phyloP scores from a whole-genome alignment of 441 rosid species.

The Biscutella laevigata region DNA sequence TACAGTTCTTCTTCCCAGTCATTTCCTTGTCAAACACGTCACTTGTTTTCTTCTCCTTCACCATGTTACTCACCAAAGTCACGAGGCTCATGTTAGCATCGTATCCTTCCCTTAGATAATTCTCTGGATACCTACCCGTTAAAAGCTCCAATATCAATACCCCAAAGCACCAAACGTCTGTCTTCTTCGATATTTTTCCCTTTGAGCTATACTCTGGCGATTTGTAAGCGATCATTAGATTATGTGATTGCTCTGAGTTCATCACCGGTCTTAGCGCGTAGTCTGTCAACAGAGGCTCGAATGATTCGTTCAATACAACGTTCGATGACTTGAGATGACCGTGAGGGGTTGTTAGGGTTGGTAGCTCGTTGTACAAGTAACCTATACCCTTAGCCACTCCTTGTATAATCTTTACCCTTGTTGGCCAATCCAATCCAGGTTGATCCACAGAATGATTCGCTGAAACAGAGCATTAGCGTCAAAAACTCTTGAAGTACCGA shows the following conservation, averaged over 20 bases:
- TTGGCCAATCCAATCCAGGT: conserved; percentile 63
- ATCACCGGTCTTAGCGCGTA: conserved; percentile 63
- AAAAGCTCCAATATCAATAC: conserved; percentile 65
- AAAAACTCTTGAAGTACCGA: not conserved
- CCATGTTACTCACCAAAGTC: conserved; percentile 60
- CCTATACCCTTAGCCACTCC: conserved; percentile 69
- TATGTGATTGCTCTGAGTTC: conserved; percentile 60
- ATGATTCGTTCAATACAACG: conserved; percentile 50
- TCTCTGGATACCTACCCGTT: conserved; percentile 68
- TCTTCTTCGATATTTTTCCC: conserved; percentile 45
- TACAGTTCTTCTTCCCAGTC: conserved; percentile 40
- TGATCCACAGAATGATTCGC: conserved; percentile 48
- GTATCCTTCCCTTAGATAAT: conserved; percentile 48
- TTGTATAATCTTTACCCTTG: conserved; percentile 56
- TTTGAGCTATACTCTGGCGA: conserved; percentile 59
- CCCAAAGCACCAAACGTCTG: conserved; percentile 84
- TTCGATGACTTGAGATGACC: conserved; percentile 95
- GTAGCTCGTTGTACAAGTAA: conserved; percentile 61
- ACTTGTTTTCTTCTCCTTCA: conserved; percentile 39
- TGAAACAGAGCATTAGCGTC: conserved; percentile 21
- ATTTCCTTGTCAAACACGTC: conserved; percentile 79
- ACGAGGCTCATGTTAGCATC: conserved; percentile 42
- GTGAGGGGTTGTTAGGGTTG: conserved; percentile 52
- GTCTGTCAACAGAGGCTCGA: conserved; percentile 61
- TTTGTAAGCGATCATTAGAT: conserved; percentile 62